Evolutionary conservation across 768 basidiomycete species (phyloP).

Genomic region (Trametes maxima): DNA sequence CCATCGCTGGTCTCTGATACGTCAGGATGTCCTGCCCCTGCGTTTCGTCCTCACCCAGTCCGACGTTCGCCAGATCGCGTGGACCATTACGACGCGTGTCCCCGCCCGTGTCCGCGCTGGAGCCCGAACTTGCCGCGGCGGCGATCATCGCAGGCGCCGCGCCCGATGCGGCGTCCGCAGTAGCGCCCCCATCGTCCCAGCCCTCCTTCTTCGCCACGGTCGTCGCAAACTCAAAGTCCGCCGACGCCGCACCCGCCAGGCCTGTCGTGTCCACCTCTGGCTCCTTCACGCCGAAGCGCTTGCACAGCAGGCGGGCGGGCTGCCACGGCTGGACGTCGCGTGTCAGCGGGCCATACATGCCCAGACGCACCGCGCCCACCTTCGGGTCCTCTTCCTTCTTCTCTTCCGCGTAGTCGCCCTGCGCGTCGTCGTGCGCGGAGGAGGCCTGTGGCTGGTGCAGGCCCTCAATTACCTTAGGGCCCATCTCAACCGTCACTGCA

Average conservation of each 20-base stretch:
- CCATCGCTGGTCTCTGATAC: slow-evolving; percentile 85
- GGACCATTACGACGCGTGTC: slow-evolving; percentile 5
- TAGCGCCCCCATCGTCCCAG: background rate
- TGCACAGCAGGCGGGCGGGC: slow-evolving; percentile 86
- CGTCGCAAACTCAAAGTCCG: slow-evolving; percentile 20
- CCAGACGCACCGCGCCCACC: slow-evolving; percentile 77
- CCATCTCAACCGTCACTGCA: slow-evolving; percentile 70
- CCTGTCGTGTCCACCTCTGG: slow-evolving; percentile 62
- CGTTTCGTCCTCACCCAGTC: slow-evolving; percentile 88
- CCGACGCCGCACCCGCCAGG: slow-evolving; percentile 16
- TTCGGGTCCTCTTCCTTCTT: slow-evolving; percentile 72
- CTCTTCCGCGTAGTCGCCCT: slow-evolving; percentile 41
- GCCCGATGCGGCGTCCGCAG: background rate
- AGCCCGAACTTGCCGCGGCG: slow-evolving; percentile 5
- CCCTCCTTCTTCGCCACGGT: slow-evolving; percentile 12
- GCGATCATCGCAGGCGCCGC: slow-evolving; percentile 20
- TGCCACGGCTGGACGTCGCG: slow-evolving; percentile 74
- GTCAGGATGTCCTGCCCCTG: slow-evolving; percentile 89
- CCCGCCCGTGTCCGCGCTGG: slow-evolving; percentile 2
- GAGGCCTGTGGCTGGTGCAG: slow-evolving; percentile 54
- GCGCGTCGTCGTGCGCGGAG: background rate
- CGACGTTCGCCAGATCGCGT: slow-evolving; percentile 78
- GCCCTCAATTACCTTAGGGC: slow-evolving; percentile 65
- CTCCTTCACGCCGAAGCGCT: slow-evolving; percentile 90
- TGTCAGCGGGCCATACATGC: slow-evolving; percentile 91